A percentile compares a stretch with the other conserved stretches of the same genome.
Conservation (phyloP, 2,329 filamentous ascomycete genomes). For the Diaporthe capsici region DNA sequence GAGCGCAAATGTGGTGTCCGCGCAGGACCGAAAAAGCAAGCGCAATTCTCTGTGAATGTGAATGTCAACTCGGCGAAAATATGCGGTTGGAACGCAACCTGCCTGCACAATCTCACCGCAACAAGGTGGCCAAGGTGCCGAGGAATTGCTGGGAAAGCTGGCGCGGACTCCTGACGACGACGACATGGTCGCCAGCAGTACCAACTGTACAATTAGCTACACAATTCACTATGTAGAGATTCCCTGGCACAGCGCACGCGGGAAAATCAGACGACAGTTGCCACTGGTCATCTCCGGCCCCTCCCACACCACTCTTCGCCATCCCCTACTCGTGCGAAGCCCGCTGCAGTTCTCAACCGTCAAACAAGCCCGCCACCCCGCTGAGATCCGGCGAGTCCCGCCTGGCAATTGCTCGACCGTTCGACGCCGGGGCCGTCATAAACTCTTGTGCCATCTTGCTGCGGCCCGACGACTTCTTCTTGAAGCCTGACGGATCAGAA, state of each 20-base stretch:
- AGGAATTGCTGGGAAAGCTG: constrained; percentile 2
- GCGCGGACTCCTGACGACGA: constrained; percentile 14
- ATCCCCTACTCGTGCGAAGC: neutral
- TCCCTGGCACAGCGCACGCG: constrained; percentile 4
- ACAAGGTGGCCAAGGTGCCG: neutral
- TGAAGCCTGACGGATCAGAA: constrained; percentile 35
- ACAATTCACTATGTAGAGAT: constrained; percentile 21
- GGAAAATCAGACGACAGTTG: constrained; percentile 23
- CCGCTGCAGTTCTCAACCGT: neutral
- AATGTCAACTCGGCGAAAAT: neutral
- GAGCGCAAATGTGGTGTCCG: constrained; percentile 3
- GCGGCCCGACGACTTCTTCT: constrained; percentile 48
- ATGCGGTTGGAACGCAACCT: neutral
- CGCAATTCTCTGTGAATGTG: neutral
- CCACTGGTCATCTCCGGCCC: neutral
- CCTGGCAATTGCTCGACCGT: constrained; percentile 44
- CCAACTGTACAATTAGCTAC: constrained; percentile 30
- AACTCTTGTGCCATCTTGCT: constrained; percentile 77
- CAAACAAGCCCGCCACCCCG: constrained; percentile 68
- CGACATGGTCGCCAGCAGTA: constrained; percentile 9
- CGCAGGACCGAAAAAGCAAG: constrained; percentile 13
- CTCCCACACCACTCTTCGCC: neutral
- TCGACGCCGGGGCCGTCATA: constrained; percentile 66
- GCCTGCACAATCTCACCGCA: neutral
- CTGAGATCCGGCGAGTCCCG: constrained; percentile 65